Evolutionary conservation across 495 filamentous ascomycete genomes (phyloP), one percentile per base, ranked within the genome.

Genomic region (Chaetomium tenue): DNA sequence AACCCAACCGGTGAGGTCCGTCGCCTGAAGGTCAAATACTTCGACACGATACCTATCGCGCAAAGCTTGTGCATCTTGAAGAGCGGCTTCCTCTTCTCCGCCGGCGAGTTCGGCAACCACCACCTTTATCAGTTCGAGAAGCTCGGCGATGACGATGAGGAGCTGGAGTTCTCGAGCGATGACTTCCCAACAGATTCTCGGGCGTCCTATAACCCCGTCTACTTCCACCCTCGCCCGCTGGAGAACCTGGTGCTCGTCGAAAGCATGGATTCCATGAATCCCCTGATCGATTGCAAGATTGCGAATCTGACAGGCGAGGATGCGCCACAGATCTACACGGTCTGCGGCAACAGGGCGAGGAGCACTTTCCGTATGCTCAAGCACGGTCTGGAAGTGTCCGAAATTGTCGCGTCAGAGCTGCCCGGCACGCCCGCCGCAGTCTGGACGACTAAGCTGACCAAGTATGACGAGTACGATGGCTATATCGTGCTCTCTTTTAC

Each of bases 121-220:
- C 87, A 92, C 66, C 92, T 99, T 63, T 98, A 98, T 74, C 92
- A 97, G 75, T 96, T 99, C 66, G 92, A 96, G 72, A 95, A 96
- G 72, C 86, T 99, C 20, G 94, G 93, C n/a, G 94, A 99, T 67
- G 93, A 97, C 70, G 90, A 93, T 66, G 89, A 96, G 22, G 92
- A 97, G 73, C 81, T 84, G 3, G 91, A 93, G 70, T 95, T 90
- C 69, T 86, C 80, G 51, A 97, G 93, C 73, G 91, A 96, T 53
- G 79, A 87, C 48, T 94, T 89, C 68, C 88, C 92, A 2, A 83
- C 87, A 1, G 91, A 97, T 69, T 82, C 87, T 0, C 79, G 80
- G 3, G 84, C 87, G 30, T 75, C 85, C 1, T 93, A 89, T 69
- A 80, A 80, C 3, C 89, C 93, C 1, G 82, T 88, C 13, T 98